These are phyloP conservation scores for Plasmodium reichenowi DNA, from an alignment of 169 alveolate genomes.

Conservation along the genomic window DNA sequence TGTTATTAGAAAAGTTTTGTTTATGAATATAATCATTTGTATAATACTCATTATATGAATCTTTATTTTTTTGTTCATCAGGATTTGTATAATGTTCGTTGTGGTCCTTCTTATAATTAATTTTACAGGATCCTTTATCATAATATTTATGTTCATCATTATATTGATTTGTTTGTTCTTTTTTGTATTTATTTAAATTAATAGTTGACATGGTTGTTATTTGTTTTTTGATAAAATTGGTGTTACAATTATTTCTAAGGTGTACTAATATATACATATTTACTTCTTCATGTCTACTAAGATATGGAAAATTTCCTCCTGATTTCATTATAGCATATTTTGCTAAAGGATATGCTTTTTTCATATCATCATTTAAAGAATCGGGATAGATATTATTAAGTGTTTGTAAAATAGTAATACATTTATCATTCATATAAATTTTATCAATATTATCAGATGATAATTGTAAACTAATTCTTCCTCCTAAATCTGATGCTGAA, in stretches of 20 bases:
- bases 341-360: slow-evolving; percentile 78
- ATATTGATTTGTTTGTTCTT: slow-evolving; percentile 37
- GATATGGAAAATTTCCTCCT: slow-evolving; percentile 85
- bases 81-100: neutral
- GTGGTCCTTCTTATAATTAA: neutral
- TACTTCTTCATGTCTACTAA: slow-evolving; percentile 83
- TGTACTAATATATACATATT: slow-evolving; percentile 81
- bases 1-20: neutral
- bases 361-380: slow-evolving; percentile 64
- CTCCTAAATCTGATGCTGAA: slow-evolving; percentile 83
- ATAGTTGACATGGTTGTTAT: slow-evolving; percentile 29
- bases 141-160: slow-evolving; percentile 3
- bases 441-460: slow-evolving; percentile 78
- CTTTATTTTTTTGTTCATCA: neutral
- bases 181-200: slow-evolving; percentile 14
- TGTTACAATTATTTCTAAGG: slow-evolving; percentile 75
- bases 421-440: slow-evolving; percentile 27
- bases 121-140: neutral
- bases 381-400: slow-evolving; percentile 75
- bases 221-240: slow-evolving; percentile 43
- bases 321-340: slow-evolving; percentile 81
- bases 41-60: neutral
- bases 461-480: slow-evolving; percentile 83
- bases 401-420: slow-evolving; percentile 81
- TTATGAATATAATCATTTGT: neutral